phyloP scores from a whole-genome alignment of 192 early-diverging fungal genomes.

The Coemansia sp. region DNA sequence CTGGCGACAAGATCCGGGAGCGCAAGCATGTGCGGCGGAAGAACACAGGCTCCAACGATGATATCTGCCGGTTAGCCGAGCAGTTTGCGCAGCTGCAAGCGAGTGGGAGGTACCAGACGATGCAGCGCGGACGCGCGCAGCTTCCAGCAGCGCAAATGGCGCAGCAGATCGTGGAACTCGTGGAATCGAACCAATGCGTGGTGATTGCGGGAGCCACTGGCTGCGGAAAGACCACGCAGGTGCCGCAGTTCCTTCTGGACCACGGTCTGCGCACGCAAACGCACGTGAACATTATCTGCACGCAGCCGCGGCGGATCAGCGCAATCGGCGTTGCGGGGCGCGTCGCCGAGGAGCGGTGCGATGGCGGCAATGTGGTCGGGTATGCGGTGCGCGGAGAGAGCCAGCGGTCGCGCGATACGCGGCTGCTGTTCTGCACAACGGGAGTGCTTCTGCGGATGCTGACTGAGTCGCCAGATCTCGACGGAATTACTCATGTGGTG shows the following conservation, averaged over 20 bases:
- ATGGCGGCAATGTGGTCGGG: slow-evolving; percentile 50
- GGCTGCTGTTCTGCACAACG: slow-evolving; percentile 66
- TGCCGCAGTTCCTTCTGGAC: slow-evolving; percentile 86
- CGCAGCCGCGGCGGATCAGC: slow-evolving; percentile 86
- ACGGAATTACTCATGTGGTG: slow-evolving; percentile 56
- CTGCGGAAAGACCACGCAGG: slow-evolving; percentile 66
- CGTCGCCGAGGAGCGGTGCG: slow-evolving; percentile 62
- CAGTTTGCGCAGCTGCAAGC: slow-evolving; percentile 19
- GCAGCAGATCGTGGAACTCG: slow-evolving; percentile 9
- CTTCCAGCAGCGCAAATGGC: slow-evolving; percentile 23
- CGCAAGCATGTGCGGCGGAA: not conserved
- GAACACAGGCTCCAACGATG: not conserved
- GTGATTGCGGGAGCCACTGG: slow-evolving; percentile 52
- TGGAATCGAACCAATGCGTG: slow-evolving; percentile 13
- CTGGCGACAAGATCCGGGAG: no score
- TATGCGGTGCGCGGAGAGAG: slow-evolving; percentile 71
- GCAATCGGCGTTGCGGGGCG: slow-evolving; percentile 65
- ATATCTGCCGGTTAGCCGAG: slow-evolving; percentile 9
- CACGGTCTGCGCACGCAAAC: slow-evolving; percentile 54
- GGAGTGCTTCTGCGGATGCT: slow-evolving; percentile 66
- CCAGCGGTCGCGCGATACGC: slow-evolving; percentile 47
- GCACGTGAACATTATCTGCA: slow-evolving; percentile 71
- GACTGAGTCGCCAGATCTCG: slow-evolving; percentile 13
- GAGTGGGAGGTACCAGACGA: slow-evolving; percentile 12
- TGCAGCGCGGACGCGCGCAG: slow-evolving; percentile 23